Percentiles rank a stretch among this genome's conserved stretches.
These are phyloP conservation scores for Lactarius sp. DNA, from an alignment of 768 basidiomycete genomes.

Conservation along the genomic window DNA sequence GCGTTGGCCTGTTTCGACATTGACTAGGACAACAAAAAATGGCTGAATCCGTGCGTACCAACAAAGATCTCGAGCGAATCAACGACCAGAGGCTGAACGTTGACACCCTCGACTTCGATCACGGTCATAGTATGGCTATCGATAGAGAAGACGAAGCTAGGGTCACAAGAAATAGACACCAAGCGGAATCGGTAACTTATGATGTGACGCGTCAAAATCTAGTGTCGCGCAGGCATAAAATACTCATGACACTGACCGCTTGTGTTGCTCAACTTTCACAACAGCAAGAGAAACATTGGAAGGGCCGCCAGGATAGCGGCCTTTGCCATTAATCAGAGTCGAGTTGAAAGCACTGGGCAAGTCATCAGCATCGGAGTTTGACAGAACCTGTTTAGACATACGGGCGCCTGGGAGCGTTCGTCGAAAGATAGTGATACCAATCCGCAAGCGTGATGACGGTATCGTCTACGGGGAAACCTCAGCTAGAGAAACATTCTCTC, in stretches of 20 bases:
- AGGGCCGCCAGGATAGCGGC: slow-evolving; percentile 34
- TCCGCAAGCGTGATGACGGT: slow-evolving; percentile 48
- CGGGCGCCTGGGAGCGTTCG: neutral
- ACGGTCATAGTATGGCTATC: slow-evolving; percentile 38
- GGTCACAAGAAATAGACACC: slow-evolving; percentile 30
- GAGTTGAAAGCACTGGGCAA: slow-evolving; percentile 29
- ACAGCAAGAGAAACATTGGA: slow-evolving; percentile 4
- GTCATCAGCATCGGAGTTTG: neutral
- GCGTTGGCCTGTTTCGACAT: slow-evolving; percentile 22
- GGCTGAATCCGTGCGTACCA: slow-evolving; percentile 29
- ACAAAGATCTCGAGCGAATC: slow-evolving; percentile 41
- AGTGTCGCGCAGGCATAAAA: neutral
- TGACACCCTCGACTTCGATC: slow-evolving; percentile 41
- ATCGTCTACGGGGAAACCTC: slow-evolving; percentile 31
- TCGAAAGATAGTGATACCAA: slow-evolving; percentile 31
- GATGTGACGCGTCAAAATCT: neutral
- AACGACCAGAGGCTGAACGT: slow-evolving; percentile 33
- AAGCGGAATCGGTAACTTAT: slow-evolving; percentile 26
- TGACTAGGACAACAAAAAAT: neutral
- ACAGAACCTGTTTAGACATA: neutral
- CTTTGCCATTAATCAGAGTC: slow-evolving; percentile 46
- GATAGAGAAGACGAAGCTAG: slow-evolving; percentile 37
- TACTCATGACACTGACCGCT: slow-evolving; percentile 11
- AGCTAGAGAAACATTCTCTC: neutral
- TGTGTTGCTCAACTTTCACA: slow-evolving; percentile 9